Conservation (phyloP, 768 basidiomycete genomes). For the Termitomyces sp. region DNA sequence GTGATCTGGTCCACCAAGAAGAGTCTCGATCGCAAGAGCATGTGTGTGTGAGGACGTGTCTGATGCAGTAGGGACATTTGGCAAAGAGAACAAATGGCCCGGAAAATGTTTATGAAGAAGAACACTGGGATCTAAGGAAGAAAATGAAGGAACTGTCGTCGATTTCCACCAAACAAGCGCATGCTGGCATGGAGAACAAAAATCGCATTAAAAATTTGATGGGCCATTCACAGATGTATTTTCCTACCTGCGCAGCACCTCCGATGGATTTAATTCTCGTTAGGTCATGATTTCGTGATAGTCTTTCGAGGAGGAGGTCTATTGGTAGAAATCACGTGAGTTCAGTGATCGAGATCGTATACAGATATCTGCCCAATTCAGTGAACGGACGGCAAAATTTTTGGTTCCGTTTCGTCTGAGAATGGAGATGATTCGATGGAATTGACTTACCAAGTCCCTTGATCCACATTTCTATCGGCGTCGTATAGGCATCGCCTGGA, state of each 20-base stretch:
- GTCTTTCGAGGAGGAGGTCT: constrained; percentile 78
- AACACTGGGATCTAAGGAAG: constrained; percentile 68
- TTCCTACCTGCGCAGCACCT: constrained; percentile 68
- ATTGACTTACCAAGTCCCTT: constrained; percentile 70
- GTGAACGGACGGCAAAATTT: constrained; percentile 42
- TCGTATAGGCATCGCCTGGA: constrained; percentile 83
- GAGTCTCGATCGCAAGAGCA: constrained; percentile 70
- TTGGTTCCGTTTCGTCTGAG: constrained; percentile 54
- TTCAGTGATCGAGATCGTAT: constrained; percentile 29
- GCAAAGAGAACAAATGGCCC: constrained; percentile 63
- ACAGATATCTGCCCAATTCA: constrained; percentile 24
- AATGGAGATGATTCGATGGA: constrained; percentile 19
- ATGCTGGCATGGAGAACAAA: constrained; percentile 40
- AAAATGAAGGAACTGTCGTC: constrained; percentile 68
- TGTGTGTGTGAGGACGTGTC: constrained; percentile 82
- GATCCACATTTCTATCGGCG: constrained; percentile 90
- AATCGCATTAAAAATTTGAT: constrained; percentile 1
- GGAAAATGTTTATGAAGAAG: constrained; percentile 70
- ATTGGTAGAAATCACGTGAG: constrained; percentile 24
- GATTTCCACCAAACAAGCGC: constrained; percentile 89
- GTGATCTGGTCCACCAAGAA: constrained; percentile 74
- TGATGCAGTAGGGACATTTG: constrained; percentile 73
- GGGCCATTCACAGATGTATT: background rate
- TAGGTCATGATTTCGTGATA: constrained; percentile 68
- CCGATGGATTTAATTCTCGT: constrained; percentile 72